Conservation (phyloP, 2,329 filamentous ascomycete species). For the Xylariaceae sp. region DNA sequence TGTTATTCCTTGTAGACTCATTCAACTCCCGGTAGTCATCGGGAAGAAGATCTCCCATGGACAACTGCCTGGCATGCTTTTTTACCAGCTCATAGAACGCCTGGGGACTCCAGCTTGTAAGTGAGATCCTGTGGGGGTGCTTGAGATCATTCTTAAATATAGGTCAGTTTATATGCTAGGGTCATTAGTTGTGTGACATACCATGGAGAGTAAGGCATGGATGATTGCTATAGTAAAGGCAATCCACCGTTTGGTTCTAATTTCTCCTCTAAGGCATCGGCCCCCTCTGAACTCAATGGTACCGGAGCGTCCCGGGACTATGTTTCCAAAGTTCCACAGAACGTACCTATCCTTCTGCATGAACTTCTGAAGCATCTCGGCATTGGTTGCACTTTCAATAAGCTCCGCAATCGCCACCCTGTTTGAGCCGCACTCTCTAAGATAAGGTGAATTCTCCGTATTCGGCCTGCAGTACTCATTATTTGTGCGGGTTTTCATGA, state of each 20-base stretch:
- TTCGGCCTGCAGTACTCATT: constrained; percentile 4
- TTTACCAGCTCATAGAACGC: background rate
- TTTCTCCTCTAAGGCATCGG: constrained; percentile 1
- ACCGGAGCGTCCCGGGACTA: background rate
- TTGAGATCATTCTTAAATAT: background rate
- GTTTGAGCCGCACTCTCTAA: background rate
- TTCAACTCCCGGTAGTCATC: background rate
- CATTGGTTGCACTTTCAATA: background rate
- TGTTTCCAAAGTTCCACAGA: constrained; percentile 6
- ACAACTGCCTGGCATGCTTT: background rate
- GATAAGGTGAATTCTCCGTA: background rate
- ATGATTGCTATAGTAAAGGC: constrained; percentile 3
- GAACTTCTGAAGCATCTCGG: background rate
- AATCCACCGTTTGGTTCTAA: constrained; percentile 10
- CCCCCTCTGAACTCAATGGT: constrained; percentile 3
- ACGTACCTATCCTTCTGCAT: constrained; percentile 3
- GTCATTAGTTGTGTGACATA: background rate
- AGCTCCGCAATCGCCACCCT: background rate
- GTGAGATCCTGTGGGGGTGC: background rate
- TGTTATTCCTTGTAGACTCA: background rate
- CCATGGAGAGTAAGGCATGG: constrained; percentile 2
- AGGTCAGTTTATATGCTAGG: background rate
- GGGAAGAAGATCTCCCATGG: background rate
- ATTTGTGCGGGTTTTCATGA: background rate
- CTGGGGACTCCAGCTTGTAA: background rate